Evolutionary conservation across 805 yeast species (phyloP), one percentile per base, ranked within the genome.

Genomic region (Candida coleopterorum): DNA sequence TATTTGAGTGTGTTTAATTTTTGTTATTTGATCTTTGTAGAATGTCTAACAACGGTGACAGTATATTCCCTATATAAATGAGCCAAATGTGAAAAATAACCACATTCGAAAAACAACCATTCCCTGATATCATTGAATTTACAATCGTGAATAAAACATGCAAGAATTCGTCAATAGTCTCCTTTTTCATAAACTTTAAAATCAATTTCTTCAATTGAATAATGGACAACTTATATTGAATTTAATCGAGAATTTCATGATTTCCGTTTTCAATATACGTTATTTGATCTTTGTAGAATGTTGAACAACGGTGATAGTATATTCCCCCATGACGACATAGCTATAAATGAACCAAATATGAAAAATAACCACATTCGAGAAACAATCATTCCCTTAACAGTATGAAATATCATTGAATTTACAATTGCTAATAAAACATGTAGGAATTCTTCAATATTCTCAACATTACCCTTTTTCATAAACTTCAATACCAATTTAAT

Each of bases 331-430:
- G 51, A 34, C 17, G 25, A 25, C 12, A 50, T 21, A 1, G 52
- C 43, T 3, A 45, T 30, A 9, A 40, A 23, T 11, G 38, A 20
- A 2, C 46, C 49, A 24, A 50, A 32, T 12, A 43, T 16, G 24
- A 49, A 43, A 31, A 46, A 50, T 4, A 48, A 40, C 52, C 47
- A 44, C 44, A 48, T 38, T 32, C 44, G 24, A 9, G 50, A 43
- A 9, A 49, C 32, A 12, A 50, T 34, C 6, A 50, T 18, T 9
- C 54, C 48, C 32, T 38, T 40, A 11, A 48, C 26, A 11, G 46
- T 37, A 34, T 47, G 42, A 25, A 40, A 43, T 10, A 43, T 12
- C 43, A 43, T 48, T 12, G 53, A 46, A 36, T 46, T 41, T n/a
- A 35, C 12, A 12, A 47, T 35, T 1, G 55, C 57, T 2, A 49